Conservation (phyloP, 805 yeast species). For the Vanderwaltozyma yarrowii region DNA sequence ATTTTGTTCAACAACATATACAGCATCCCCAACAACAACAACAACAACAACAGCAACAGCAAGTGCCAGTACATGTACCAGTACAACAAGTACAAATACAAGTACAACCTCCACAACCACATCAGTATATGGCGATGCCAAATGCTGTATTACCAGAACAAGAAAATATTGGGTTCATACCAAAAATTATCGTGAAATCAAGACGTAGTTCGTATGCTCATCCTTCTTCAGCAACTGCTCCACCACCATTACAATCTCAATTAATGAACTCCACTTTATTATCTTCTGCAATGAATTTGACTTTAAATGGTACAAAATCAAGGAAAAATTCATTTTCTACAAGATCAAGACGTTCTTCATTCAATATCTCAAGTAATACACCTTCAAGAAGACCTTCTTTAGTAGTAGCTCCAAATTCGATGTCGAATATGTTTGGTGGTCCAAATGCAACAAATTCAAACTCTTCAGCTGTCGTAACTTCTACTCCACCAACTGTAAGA, state of each 20-base stretch:
- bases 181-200: conserved; percentile 27
- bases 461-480: background rate
- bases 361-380: conserved; percentile 15
- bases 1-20: background rate
- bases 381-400: conserved; percentile 25
- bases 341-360: conserved; percentile 25
- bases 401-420: conserved; percentile 18
- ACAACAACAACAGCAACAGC: too few relatives aligned
- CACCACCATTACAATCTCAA: conserved; percentile 2
- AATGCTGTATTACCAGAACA: conserved; percentile 6
- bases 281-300: conserved; percentile 15
- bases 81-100: too few relatives aligned
- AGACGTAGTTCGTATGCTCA: conserved; percentile 24
- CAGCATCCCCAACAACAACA: too few relatives aligned
- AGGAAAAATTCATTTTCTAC: conserved; percentile 26
- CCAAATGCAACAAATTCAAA: background rate
- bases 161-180: conserved; percentile 27
- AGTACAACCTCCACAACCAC: too few relatives aligned
- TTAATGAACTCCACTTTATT: conserved; percentile 6
- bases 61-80: too few relatives aligned
- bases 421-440: conserved; percentile 7
- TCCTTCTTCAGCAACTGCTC: conserved; percentile 1
- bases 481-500: conserved; percentile 6
- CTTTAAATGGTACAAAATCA: conserved; percentile 19
- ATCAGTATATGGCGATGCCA: too few relatives aligned